Base-by-base conservation (phyloP, 768 basidiomycete species). In the Boletus huronensis region DNA sequence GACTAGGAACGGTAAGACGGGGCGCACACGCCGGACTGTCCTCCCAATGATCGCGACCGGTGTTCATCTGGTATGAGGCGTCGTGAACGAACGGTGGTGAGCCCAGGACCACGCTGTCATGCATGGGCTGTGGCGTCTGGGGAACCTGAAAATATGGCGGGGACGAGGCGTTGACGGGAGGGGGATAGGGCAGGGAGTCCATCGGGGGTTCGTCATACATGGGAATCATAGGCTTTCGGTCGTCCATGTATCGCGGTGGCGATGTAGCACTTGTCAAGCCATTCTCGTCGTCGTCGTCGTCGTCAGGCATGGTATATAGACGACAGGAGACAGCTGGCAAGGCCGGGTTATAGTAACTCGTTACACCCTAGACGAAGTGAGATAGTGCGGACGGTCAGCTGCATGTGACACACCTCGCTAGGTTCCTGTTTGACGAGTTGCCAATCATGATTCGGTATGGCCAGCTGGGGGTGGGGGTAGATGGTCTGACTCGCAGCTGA, bases 101-200 rank as follows among this genome's bases (percentile, higher is more conserved):
- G 1, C 48, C 56, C 5, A 57, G 32, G 17, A 28, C 50, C 9
- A 54, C 42, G 19, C 35, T 29, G 9, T 70, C 66, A 28, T 64
- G 64, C 10, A 47, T 21, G 3, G 49, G 14, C 1, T 59, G 65
- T 14, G 55, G 34, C 8, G 39, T 39, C 11, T 3, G 54, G 31
- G 0, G 58, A 54, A 32, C 11, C 19, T 54, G 56, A 28, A 71
- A 72, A 17, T 52, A 64, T 0, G 59, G 54, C 4, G 66, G 58
- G 11, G 69, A 64, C 6, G 53, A 40, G 2, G 64, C 39, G 19
- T 52, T 63, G 3, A 39, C n/a, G 13, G 69, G 69, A 4, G 69
- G 70, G 1, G 70, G 64, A 29, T 47, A 70, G 0, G 69, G 69
- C 11, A 72, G 38, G 6, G 62, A 70, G 42, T 71, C 71, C 71